phyloP scores from a whole-genome alignment of 306 rosid species.

The Prunus fruticosa region DNA sequence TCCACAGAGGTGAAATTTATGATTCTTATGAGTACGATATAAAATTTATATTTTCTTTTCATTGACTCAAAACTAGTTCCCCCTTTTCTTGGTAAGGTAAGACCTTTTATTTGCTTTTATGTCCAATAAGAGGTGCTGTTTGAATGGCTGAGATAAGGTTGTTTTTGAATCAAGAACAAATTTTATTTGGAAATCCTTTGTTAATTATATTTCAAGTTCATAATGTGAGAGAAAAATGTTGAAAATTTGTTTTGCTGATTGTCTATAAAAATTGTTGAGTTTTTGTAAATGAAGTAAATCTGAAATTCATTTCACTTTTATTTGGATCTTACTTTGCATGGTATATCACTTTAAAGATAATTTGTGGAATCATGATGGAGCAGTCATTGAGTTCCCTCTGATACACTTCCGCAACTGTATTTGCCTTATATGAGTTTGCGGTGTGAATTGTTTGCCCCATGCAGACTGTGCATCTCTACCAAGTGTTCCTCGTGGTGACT shows the following conservation, averaged over 20 bases:
- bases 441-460: slow-evolving; percentile 24
- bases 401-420: neutral
- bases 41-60: neutral
- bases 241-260: neutral
- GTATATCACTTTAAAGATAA: neutral
- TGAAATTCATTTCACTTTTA: neutral
- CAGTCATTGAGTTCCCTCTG: neutral
- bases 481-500: slow-evolving; percentile 70
- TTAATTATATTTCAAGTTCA: neutral
- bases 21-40: neutral
- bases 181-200: neutral
- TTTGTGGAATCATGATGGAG: neutral
- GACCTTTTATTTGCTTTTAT: neutral
- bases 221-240: neutral
- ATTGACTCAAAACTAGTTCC: neutral
- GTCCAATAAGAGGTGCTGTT: neutral
- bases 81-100: neutral
- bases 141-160: neutral
- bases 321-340: neutral
- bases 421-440: neutral
- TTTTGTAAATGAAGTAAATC: neutral
- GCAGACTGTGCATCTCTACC: slow-evolving; percentile 90
- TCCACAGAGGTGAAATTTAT: slow-evolving; percentile 77
- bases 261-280: neutral
- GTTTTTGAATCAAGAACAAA: neutral